Base-by-base conservation (phyloP, 2,329 filamentous ascomycete species). In the Fusarium continuum region DNA sequence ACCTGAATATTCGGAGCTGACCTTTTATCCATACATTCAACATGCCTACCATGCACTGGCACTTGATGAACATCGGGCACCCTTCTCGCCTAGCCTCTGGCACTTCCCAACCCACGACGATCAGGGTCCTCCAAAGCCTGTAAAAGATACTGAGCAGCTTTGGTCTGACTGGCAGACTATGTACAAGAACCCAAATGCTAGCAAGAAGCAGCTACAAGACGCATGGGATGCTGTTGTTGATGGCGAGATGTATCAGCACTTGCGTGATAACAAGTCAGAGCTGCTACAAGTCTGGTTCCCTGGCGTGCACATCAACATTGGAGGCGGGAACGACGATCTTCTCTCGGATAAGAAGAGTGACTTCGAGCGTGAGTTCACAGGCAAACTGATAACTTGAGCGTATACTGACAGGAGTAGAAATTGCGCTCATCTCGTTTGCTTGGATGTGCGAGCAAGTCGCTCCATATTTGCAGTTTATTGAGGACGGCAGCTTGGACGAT, bases 1-100 rank as follows among this genome's bases (percentile, higher is more conserved):
- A 4, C 4, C 59, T 19, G 8, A 2, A 4, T 8, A 11, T 7
- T 29, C 9, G 31, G 8, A 11, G 44, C 64, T 45, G 58, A 71
- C 38, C 16, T 49, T 14, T 41, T 56, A 13, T 25, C n/a, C 38
- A 61, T 70, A 72, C n/a, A 73, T 85, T 5, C 79, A 83, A 32
- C 80, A 85, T 55, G 83, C 83, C 2, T 85, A 85, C 58, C 83
- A 86, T 38, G 83, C 83, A 1, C 73, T 86, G 0, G 83, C 82
- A 3, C 74, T 86, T 0, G 83, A 86, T 40, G 83, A 86, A 62
- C 77, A 77, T 38, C 77, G 83, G 2, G 65, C 48, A 1, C 64
- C 73, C 1, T 76, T 75, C 36, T 55, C 64, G 0, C 72, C 72
- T 1, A 70, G 70, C 1, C 61, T 76, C 9, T 76, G 74, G 74